Conservation (phyloP, 2,329 filamentous ascomycete genomes). For the Ascochyta koolunga region DNA sequence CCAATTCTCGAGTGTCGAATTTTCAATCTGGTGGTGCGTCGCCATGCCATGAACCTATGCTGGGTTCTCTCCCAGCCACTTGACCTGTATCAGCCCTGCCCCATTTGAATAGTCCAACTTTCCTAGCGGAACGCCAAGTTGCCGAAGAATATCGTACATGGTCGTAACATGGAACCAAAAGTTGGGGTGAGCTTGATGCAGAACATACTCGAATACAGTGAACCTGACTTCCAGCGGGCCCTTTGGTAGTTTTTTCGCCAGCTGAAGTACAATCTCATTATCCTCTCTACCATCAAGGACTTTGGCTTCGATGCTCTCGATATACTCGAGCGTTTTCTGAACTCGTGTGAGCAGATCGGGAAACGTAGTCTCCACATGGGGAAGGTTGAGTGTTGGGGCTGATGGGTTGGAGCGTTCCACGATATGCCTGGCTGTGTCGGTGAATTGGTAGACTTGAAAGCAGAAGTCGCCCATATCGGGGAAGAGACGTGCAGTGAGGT, state of each 20-base stretch:
- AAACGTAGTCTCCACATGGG: slow-evolving; percentile 57
- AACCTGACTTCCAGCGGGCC: slow-evolving; percentile 47
- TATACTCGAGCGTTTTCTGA: slow-evolving; percentile 53
- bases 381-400: slow-evolving; percentile 39
- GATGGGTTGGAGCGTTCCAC: slow-evolving; percentile 48
- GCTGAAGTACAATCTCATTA: slow-evolving; percentile 47
- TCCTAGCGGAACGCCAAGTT: slow-evolving; percentile 66
- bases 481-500: slow-evolving; percentile 52
- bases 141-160: slow-evolving; percentile 66
- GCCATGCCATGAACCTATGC: neutral
- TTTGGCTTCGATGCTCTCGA: slow-evolving; percentile 53
- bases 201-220: slow-evolving; percentile 55
- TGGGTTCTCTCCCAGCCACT: slow-evolving; percentile 1
- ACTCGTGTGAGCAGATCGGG: slow-evolving; percentile 57
- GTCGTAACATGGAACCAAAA: slow-evolving; percentile 68
- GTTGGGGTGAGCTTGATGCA: slow-evolving; percentile 60
- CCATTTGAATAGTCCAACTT: slow-evolving; percentile 63
- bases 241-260: neutral
- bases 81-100: slow-evolving; percentile 11
- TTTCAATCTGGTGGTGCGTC: too few relatives aligned
- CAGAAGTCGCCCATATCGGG: slow-evolving; percentile 58
- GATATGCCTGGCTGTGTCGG: slow-evolving; percentile 51
- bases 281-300: slow-evolving; percentile 53
- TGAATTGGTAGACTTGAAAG: slow-evolving; percentile 57
- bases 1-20: neutral